Base-by-base conservation (phyloP, 441 rosid species). In the Gossypium gossypioides region DNA sequence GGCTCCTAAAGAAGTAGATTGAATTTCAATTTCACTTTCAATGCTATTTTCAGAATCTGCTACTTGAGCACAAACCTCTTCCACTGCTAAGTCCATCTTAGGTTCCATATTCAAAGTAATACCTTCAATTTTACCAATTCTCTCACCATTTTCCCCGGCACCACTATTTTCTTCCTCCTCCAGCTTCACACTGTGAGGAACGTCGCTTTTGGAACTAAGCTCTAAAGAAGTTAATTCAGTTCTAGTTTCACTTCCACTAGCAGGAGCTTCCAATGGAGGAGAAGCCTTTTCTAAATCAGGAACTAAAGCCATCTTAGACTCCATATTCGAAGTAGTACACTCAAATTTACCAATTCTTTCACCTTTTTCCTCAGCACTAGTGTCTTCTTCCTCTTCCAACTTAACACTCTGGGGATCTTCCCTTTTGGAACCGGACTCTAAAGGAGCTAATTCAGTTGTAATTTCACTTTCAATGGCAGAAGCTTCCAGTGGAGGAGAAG, bases 261-360 rank as follows among this genome's bases (percentile, higher is more conserved):
- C 51, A 32, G 48, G 21, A 42, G 37, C 61, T 44, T 46, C 64
- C 71, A 44, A 9, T 9, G 63, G 64, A 57, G 44, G 19, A 5
- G 40, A 32, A 4, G 6, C 75, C 6, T 77, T 59, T 37, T 75
- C 70, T 70, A 71, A 52, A 55, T 68, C 37, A 18, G 78, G 69
- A 63, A 24, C 51, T 4, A 55, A 2, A 25, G 51, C 72, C 29
- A 21, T 12, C 64, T 21, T 72, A 3, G 18, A 54, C 69, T 52
- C 69, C 27, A 51, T 13, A 42, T 65, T 46, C 9, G 62, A 76
- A 21, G 78, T 37, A 22, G 10, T 42, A 48, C 50, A 60, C 22
- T 32, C 16, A 22, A 29, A 40, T 27, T 73, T 15, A 58, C 58
- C 82, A 80, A 42, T 60, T 4, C 48, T 69, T 27, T 21, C 22